phyloP scores from a whole-genome alignment of 2,329 filamentous ascomycete species.

The Nigrospora oryzae region DNA sequence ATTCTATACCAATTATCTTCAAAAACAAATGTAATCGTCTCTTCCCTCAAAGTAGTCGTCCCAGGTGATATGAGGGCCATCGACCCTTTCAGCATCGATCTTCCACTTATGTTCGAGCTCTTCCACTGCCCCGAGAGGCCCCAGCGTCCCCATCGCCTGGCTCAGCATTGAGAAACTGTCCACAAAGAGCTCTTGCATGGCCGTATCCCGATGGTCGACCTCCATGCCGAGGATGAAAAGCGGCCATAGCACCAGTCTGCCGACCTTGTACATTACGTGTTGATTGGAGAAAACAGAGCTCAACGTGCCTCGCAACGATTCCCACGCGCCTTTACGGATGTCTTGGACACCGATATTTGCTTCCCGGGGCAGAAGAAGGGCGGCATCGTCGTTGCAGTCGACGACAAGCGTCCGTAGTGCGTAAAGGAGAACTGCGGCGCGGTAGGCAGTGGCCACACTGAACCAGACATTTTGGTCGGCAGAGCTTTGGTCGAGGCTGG shows the following conservation, averaged over 20 bases:
- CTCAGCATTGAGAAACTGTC: constrained; percentile 3
- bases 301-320: neutral
- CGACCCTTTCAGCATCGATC: neutral
- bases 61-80: neutral
- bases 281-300: constrained; percentile 3
- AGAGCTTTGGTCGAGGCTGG: neutral
- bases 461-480: constrained; percentile 1
- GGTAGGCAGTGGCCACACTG: constrained; percentile 3
- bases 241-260: constrained; percentile 6
- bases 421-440: constrained; percentile 3
- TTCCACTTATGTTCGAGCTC: constrained; percentile 2
- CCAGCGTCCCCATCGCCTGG: constrained; percentile 1
- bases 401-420: constrained; percentile 3
- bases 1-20: neutral
- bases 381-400: constrained; percentile 1
- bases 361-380: neutral
- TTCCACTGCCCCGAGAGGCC: constrained; percentile 2
- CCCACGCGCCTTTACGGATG: neutral
- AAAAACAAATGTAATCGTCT: constrained; percentile 6
- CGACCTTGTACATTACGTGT: constrained; percentile 4
- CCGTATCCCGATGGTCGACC: neutral
- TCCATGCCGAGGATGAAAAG: constrained; percentile 5
- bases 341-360: neutral
- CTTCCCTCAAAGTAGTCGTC: constrained; percentile 6
- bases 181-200: neutral